A percentile compares a stretch with the other conserved stretches of the same genome.
These are phyloP conservation scores for Leccinum variicolor DNA, from an alignment of 768 basidiomycete genomes.

Conservation along the genomic window DNA sequence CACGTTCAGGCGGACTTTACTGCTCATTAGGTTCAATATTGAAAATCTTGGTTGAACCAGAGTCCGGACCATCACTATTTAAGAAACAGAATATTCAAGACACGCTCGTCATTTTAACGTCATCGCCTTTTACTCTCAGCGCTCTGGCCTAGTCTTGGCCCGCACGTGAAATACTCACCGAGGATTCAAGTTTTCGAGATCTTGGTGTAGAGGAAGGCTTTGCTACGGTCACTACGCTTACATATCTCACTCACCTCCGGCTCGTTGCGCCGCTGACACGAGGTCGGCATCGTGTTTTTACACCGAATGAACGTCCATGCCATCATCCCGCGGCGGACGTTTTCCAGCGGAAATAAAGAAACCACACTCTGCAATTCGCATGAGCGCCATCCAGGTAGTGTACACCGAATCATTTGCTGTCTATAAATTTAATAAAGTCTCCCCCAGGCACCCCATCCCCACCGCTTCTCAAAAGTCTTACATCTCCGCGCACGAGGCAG, in stretches of 20 bases:
- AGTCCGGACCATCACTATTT: too few species aligned
- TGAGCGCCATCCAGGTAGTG: not conserved
- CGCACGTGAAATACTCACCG: too few species aligned
- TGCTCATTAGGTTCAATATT: too few species aligned
- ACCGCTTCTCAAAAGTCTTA: not conserved
- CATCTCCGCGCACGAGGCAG: not conserved
- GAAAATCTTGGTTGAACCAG: too few species aligned
- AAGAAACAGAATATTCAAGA: too few species aligned
- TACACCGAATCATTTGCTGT: not conserved
- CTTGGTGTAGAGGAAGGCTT: too few species aligned
- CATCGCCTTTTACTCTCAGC: too few species aligned
- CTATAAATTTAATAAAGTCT: not conserved
- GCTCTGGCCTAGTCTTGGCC: too few species aligned
- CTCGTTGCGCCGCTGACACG: not conserved
- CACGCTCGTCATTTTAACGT: too few species aligned
- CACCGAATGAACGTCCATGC: not conserved
- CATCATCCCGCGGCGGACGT: not conserved
- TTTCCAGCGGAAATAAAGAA: conserved; percentile 3
- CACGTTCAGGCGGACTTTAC: too few species aligned
- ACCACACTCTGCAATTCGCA: not conserved
- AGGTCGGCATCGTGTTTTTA: not conserved
- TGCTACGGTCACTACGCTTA: not conserved
- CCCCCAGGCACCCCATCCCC: not conserved
- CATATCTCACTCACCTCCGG: not conserved
- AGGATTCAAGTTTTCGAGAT: too few species aligned